Base-by-base conservation (phyloP, 1,284 basidiomycete species). In the Cryptococcus sp. region DNA sequence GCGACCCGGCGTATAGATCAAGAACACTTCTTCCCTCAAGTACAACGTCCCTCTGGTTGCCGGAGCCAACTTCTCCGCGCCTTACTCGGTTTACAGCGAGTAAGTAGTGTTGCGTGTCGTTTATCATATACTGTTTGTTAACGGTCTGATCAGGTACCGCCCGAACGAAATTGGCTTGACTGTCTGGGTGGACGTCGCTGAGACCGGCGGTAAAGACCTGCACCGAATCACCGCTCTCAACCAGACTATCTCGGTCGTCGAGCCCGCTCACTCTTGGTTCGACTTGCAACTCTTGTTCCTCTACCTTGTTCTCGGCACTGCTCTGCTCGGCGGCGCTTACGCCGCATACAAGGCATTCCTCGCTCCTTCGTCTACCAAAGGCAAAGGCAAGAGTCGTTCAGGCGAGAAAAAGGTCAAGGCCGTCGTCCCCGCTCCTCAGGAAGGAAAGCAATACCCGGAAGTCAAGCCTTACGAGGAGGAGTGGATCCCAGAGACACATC, bases 401-500 rank as follows among this genome's bases (percentile, higher is more conserved):
- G 73, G n/a, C 78, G 55, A 49, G 7, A 64, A 58, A 40, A 62
- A 63, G 48, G 58, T 54, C 43, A 65, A 62, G 51, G 58, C 62
- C n/a, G 85, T 84, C 58, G 80, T 84, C 11, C 84, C 87, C n/a
- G 81, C 83, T 37, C 29, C 29, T 34, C 81, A 83, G 46, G 78
- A 83, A 5, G 83, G 84, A 44, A 86, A 86, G n/a, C 85, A 85
- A 11, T 75, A 76, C 53, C 86, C 86, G 38, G 84, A 86, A 20
- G 83, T 87, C 5, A 84, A 85, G 57, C 87, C 85, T 51, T 93
- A 93, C 68, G 86, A 91, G 69, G 90, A 93, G 73, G 91, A 93
- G 70, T 94, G 91, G 91, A 93, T 94, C 68, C 91, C 91, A 17
- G 87, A 87, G 66, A 87, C 91, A 68, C 90, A 93, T 68, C 79